A percentile compares a stretch with the other conserved stretches of the same genome.
Conservation (phyloP, 306 rosid species). For the Cicer arietinum region DNA sequence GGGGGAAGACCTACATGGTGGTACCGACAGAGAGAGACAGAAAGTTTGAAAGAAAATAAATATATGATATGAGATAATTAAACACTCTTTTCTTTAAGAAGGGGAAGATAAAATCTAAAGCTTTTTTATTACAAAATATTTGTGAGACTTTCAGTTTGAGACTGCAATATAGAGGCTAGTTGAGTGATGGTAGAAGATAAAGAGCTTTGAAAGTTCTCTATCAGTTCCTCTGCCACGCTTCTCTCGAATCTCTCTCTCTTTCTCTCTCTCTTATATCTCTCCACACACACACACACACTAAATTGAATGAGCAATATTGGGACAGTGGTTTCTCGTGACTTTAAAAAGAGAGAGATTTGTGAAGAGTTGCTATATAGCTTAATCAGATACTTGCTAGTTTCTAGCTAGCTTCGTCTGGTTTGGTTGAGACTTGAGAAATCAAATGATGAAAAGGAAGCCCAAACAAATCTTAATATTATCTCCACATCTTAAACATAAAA, state of each 20-base stretch:
- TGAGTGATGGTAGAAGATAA: conserved; percentile 91
- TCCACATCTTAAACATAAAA: too few relatives aligned
- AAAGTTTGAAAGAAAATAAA: conserved; percentile 22
- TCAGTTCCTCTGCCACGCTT: conserved; percentile 95
- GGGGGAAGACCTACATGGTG: conserved; percentile 90
- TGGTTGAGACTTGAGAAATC: conserved; percentile 52
- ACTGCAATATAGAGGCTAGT: conserved; percentile 85
- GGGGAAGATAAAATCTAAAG: conserved; percentile 46
- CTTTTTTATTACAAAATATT: conserved; percentile 40
- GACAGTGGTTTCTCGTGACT: conserved; percentile 91
- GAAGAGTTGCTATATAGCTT: background rate
- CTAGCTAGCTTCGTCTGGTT: conserved; percentile 53
- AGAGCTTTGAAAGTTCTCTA: conserved; percentile 99
- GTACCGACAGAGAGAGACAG: conserved; percentile 69
- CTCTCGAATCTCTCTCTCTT: conserved; percentile 46
- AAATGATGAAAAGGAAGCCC: conserved; percentile 34
- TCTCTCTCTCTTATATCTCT: conserved; percentile 42
- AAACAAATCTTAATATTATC: background rate
- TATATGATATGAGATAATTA: conserved; percentile 32
- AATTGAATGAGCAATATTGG: conserved; percentile 62
- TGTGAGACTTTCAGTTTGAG: conserved; percentile 79
- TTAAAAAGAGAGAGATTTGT: conserved; percentile 50
- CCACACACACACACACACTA: conserved; percentile 25
- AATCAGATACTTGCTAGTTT: conserved; percentile 48
- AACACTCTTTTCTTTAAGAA: conserved; percentile 55